phyloP scores from a whole-genome alignment of 257 asterid genomes.

The Plantago major region DNA sequence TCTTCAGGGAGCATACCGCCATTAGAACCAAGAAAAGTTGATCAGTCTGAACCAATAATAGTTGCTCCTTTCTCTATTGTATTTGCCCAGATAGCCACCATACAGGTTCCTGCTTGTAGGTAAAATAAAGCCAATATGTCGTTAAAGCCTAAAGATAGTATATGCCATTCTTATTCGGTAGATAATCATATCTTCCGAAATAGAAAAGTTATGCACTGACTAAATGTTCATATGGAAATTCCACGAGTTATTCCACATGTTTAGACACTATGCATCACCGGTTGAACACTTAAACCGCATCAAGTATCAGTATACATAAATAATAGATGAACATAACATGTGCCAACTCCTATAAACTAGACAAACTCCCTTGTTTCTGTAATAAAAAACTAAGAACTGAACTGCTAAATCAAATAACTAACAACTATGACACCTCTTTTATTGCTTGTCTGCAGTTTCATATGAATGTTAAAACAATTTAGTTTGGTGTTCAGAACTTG shows the following conservation, averaged over 20 bases:
- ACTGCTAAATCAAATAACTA: background rate
- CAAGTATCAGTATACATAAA: background rate
- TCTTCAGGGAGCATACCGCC: conserved; percentile 56
- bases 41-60: conserved; percentile 35
- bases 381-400: background rate
- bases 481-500: background rate
- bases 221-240: no score
- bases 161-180: background rate
- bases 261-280: no score
- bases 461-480: background rate
- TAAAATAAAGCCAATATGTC: conserved; percentile 9
- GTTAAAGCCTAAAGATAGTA: background rate
- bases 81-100: conserved; percentile 55
- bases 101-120: conserved; percentile 56
- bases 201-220: background rate
- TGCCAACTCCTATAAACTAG: background rate
- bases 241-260: no score
- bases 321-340: background rate
- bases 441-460: background rate
- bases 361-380: background rate
- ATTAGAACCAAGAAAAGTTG: conserved; percentile 41
- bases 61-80: conserved; percentile 72
- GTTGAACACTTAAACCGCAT: no score
- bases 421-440: background rate
- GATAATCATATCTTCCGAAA: background rate